Conservation (phyloP, 805 yeast species). For the Saturnispora sekii region DNA sequence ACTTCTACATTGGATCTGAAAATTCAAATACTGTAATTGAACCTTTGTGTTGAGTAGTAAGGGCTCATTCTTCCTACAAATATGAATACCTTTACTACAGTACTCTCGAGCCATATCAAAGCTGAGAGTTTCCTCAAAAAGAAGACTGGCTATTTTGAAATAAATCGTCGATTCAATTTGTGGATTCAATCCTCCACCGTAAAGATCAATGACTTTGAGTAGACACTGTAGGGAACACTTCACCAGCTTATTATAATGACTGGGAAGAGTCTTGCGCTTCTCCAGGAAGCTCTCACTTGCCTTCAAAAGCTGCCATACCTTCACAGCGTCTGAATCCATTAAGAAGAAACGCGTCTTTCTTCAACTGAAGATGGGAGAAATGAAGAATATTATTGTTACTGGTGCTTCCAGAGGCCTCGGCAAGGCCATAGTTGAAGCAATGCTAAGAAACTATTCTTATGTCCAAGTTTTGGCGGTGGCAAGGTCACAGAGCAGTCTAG, state of each 20-base stretch:
- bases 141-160: conserved; percentile 29
- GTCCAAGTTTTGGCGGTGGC: conserved; percentile 59
- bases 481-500: conserved; percentile 44
- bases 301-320: conserved; percentile 7
- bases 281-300: conserved; percentile 7
- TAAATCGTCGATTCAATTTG: conserved; percentile 26
- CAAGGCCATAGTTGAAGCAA: conserved; percentile 49
- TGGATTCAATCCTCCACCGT: conserved; percentile 24
- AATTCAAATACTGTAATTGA: conserved; percentile 29
- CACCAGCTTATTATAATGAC: conserved; percentile 25
- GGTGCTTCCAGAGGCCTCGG: conserved; percentile 82
- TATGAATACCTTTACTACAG: conserved; percentile 22
- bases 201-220: conserved; percentile 25
- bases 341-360: not conserved
- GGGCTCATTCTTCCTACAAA: conserved; percentile 19
- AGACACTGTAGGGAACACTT: conserved; percentile 31
- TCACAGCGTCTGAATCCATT: not conserved
- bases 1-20: conserved; percentile 28
- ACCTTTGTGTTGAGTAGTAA: conserved; percentile 19
- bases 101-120: conserved; percentile 32
- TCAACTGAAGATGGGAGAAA: not conserved
- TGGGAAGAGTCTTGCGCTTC: conserved; percentile 11
- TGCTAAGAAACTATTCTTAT: conserved; percentile 30
- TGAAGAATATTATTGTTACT: conserved; percentile 35
- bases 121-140: conserved; percentile 34